phyloP scores from a whole-genome alignment of 768 basidiomycete species.

The Hysterangium stoloniferum region DNA sequence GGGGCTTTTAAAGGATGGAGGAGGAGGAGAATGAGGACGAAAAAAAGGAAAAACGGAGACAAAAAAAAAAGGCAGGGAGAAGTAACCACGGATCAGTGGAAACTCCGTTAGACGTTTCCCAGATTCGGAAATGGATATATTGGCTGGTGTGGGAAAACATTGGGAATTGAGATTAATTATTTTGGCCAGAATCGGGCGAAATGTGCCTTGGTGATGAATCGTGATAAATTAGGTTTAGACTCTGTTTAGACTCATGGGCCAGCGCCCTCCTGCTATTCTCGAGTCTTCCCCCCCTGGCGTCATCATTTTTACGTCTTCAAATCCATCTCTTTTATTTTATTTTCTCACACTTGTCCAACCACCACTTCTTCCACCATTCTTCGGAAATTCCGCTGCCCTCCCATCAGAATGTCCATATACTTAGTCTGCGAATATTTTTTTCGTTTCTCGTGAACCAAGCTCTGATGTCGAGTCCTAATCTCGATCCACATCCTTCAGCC shows the following conservation, averaged over 20 bases:
- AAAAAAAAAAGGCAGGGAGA: slow-evolving; percentile 4
- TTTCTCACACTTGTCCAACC: not conserved
- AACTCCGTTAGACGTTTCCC: not conserved
- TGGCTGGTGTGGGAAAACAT: not conserved
- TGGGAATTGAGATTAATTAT: no score
- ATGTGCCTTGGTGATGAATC: no score
- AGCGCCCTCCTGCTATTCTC: not conserved
- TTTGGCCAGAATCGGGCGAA: no score
- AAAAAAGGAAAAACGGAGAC: not conserved
- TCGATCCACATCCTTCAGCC: no score
- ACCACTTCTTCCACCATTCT: slow-evolving; percentile 4
- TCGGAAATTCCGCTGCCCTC: not conserved
- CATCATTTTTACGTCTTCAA: not conserved
- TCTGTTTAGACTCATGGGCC: no score
- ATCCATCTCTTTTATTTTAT: not conserved
- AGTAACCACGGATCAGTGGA: not conserved
- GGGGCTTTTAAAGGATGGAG: slow-evolving; percentile 4
- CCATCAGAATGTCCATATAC: not conserved
- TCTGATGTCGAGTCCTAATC: no score
- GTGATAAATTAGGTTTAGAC: no score
- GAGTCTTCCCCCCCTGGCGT: not conserved
- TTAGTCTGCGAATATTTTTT: no score
- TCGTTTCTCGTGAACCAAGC: no score
- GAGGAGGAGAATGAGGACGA: not conserved
- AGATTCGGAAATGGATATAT: not conserved